Conservation (phyloP, 1,284 basidiomycete species). For the Leccinum solheimii region DNA sequence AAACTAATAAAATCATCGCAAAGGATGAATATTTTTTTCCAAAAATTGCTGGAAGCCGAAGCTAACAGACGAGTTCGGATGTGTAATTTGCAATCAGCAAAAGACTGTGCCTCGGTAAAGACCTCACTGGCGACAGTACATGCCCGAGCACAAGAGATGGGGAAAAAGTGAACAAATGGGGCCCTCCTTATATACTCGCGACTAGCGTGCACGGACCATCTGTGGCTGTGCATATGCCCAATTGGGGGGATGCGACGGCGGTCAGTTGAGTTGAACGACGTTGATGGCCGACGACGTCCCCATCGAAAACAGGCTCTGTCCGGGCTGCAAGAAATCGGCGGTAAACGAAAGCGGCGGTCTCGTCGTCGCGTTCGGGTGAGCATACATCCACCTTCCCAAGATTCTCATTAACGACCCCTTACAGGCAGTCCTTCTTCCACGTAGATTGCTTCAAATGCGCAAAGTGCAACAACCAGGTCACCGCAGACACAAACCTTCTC, state of each 20-base stretch:
- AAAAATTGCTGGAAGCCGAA: slow-evolving; percentile 82
- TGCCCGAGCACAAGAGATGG: slow-evolving; percentile 89
- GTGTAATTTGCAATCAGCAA: slow-evolving; percentile 94
- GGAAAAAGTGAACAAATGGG: slow-evolving; percentile 24
- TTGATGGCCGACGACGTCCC: slow-evolving; percentile 5
- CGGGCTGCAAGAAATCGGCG: slow-evolving; percentile 82
- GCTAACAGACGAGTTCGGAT: slow-evolving; percentile 79
- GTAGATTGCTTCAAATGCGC: slow-evolving; percentile 85
- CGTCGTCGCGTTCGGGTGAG: slow-evolving; percentile 89
- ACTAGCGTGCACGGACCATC: slow-evolving; percentile 45
- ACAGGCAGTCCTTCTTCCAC: slow-evolving; percentile 80
- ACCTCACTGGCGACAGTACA: slow-evolving; percentile 91
- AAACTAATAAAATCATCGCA: not conserved
- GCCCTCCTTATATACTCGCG: slow-evolving; percentile 34
- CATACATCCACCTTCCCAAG: slow-evolving; percentile 7
- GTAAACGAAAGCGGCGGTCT: slow-evolving; percentile 84
- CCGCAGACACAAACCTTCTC: slow-evolving; percentile 93
- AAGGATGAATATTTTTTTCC: slow-evolving; percentile 74
- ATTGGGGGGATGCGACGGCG: not conserved
- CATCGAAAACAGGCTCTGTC: slow-evolving; percentile 71
- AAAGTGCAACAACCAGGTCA: slow-evolving; percentile 78
- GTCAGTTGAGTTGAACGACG: not conserved
- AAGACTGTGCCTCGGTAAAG: slow-evolving; percentile 88
- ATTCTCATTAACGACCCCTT: slow-evolving; percentile 6
- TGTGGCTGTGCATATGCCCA: slow-evolving; percentile 5